Conservation (phyloP, 768 basidiomycete species). For the Suillus tomentosus region DNA sequence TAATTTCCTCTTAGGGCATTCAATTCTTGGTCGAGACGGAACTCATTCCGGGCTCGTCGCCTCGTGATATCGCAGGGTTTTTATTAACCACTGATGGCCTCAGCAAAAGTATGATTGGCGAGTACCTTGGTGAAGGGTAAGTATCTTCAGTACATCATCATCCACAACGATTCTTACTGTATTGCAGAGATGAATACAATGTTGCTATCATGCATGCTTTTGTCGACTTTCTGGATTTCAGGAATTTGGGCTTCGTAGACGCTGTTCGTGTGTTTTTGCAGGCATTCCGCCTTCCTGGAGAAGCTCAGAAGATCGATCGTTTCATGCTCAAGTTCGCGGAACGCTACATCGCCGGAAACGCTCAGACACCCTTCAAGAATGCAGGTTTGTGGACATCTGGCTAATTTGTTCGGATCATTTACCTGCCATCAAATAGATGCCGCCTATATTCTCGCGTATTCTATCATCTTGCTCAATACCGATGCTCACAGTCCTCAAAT, state of each 20-base stretch:
- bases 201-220: conserved; percentile 97
- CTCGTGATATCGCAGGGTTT: conserved; percentile 83
- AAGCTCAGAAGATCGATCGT: conserved; percentile 97
- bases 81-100: conserved; percentile 88
- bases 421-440: conserved; percentile 55
- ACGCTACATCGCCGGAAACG: conserved; percentile 89
- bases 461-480: conserved; percentile 94
- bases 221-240: conserved; percentile 90
- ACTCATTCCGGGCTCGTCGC: conserved; percentile 73
- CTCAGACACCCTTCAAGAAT: conserved; percentile 85
- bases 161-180: conserved; percentile 4
- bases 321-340: conserved; percentile 99
- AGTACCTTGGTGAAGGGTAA: conserved; percentile 97
- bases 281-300: conserved; percentile 95
- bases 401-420: conserved; percentile 14
- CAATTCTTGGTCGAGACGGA: conserved; percentile 87
- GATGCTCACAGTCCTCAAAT: conserved; percentile 95
- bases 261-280: conserved; percentile 91
- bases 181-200: conserved; percentile 78
- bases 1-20: conserved; percentile 61
- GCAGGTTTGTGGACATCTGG: conserved; percentile 63
- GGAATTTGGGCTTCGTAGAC: conserved; percentile 78
- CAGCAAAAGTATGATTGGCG: conserved; percentile 94
- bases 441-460: conserved; percentile 94
- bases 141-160: conserved; percentile 27